These are phyloP conservation scores for Withania somnifera DNA, from an alignment of 305 asterid species.

Conservation along the genomic window DNA sequence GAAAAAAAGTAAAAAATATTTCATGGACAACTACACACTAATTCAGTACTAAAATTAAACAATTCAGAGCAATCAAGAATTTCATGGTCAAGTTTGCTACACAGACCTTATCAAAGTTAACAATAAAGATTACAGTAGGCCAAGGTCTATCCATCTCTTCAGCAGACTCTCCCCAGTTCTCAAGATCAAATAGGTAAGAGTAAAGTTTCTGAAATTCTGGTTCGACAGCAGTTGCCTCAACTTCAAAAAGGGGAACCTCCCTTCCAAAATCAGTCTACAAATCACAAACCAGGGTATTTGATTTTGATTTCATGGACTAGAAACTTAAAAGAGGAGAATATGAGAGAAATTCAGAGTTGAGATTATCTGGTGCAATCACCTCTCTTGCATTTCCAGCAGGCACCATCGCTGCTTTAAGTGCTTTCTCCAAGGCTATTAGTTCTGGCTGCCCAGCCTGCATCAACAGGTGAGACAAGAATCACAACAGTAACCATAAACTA, in stretches of 20 bases:
- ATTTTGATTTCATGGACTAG: not conserved
- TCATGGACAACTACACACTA: too few relatives aligned
- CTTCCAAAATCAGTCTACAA: constrained; percentile 85
- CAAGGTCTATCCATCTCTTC: constrained; percentile 76
- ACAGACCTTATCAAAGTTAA: constrained; percentile 87
- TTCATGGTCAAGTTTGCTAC: not conserved
- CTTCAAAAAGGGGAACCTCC: constrained; percentile 91
- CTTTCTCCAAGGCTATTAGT: constrained; percentile 75
- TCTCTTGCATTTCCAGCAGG: constrained; percentile 92
- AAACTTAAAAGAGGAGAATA: not conserved
- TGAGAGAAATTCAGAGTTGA: constrained; percentile 2
- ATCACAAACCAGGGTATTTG: constrained; percentile 7
- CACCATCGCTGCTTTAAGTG: constrained; percentile 59
- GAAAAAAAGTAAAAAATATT: too few relatives aligned
- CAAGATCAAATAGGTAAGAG: constrained; percentile 75
- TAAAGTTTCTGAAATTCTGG: constrained; percentile 87
- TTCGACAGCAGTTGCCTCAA: constrained; percentile 81
- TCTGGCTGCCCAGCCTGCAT: constrained; percentile 86
- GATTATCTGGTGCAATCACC: constrained; percentile 38
- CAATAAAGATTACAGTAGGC: constrained; percentile 84
- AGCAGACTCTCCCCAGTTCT: constrained; percentile 39
- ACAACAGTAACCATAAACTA: not conserved
- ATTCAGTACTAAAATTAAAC: not conserved
- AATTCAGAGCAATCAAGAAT: not conserved
- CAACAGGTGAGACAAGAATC: constrained; percentile 1